Percentiles rank a stretch among this genome's conserved stretches.
Evolutionary conservation across 2,329 filamentous ascomycete species (phyloP).

Genomic region (Penicillium concentricum): DNA sequence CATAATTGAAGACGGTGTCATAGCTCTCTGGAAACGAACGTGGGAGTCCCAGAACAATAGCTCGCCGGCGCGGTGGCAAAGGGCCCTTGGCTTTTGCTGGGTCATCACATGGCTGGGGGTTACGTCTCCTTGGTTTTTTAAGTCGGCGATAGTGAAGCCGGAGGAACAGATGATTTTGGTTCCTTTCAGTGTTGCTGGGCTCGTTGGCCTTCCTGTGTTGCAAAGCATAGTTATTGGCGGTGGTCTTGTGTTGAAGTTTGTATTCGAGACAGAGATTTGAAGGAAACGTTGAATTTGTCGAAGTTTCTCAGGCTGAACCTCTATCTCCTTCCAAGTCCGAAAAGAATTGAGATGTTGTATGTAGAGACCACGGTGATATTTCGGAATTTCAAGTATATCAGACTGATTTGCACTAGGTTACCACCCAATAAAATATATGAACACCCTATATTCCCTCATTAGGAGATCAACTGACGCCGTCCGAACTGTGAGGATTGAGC

Average conservation of each 20-base stretch:
- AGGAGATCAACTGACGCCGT: too few species aligned
- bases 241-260: neutral
- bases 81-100: constrained; percentile 12
- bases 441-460: too few species aligned
- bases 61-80: constrained; percentile 8
- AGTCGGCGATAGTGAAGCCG: neutral
- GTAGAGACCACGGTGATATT: too few species aligned
- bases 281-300: too few species aligned
- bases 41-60: neutral
- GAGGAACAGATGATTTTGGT: neutral
- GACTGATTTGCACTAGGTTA: too few species aligned
- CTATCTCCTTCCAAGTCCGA: too few species aligned
- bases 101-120: constrained; percentile 14
- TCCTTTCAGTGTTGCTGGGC: neutral
- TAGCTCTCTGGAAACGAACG: constrained; percentile 19
- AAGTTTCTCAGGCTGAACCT: neutral
- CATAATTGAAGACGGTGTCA: constrained; percentile 31
- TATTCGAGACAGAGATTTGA: constrained; percentile 1
- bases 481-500: too few species aligned
- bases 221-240: neutral
- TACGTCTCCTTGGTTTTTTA: constrained; percentile 19
- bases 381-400: too few species aligned
- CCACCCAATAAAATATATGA: too few species aligned
- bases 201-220: neutral
- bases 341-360: too few species aligned